These are phyloP conservation scores for Tetrahymena borealis DNA, from an alignment of 73 alveolate genomes.

Conservation along the genomic window DNA sequence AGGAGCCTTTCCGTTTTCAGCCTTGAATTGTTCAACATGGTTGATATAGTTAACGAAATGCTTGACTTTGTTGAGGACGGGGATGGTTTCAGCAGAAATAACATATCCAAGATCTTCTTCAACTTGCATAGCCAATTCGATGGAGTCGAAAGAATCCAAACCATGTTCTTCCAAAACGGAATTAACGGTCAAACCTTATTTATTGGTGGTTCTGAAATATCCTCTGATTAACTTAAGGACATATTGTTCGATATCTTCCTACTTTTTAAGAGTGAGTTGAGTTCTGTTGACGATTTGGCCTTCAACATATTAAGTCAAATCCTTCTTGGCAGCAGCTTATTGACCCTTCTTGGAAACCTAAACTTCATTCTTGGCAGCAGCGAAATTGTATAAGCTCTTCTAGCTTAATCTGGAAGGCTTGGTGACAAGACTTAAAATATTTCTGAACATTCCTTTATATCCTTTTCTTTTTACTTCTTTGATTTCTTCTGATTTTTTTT, in stretches of 20 bases:
- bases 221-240: constrained; percentile 49
- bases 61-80: constrained; percentile 63
- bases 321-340: neutral
- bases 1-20: constrained; percentile 34
- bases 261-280: constrained; percentile 47
- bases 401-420: neutral
- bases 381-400: neutral
- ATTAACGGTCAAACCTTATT: constrained; percentile 50
- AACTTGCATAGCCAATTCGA: constrained; percentile 67
- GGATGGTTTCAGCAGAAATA: constrained; percentile 74
- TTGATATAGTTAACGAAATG: constrained; percentile 70
- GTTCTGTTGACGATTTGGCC: constrained; percentile 32
- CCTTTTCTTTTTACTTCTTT: constrained; percentile 1
- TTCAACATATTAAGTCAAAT: constrained; percentile 12
- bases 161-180: constrained; percentile 63
- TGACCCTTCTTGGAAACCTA: neutral
- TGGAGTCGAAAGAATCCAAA: constrained; percentile 62
- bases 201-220: constrained; percentile 74
- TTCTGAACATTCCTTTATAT: constrained; percentile 1
- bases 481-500: neutral
- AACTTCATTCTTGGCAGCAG: neutral
- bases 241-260: constrained; percentile 64
- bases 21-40: constrained; percentile 61
- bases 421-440: neutral
- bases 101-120: constrained; percentile 78